Evolutionary conservation across 495 filamentous ascomycete species (phyloP), one percentile per base, ranked within the genome.

Genomic region (Filosporella fistucella): DNA sequence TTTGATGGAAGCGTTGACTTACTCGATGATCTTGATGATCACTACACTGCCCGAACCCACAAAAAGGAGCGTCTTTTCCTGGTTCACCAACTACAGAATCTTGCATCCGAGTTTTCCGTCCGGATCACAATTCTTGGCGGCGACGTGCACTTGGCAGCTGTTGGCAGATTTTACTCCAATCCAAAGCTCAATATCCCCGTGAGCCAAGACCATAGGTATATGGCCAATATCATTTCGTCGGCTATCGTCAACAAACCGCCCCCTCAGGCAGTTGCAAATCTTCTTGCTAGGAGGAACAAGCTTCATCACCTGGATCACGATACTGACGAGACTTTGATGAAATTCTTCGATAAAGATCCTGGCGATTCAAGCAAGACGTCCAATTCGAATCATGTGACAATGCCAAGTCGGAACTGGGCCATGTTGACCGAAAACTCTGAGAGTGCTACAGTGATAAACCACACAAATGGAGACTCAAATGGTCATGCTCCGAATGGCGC

Each of bases 221-320:
- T 88, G 67, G 75, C 78, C 48, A 89, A 89, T 57, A 69, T 90
- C 48, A 73, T 90, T 59, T 84, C 79, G 47, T 81, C 75, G 23
- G 86, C 86, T 36, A 94, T 97, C 62, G 91, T 90, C 52, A 96
- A 96, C 70, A 93, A 95, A 68, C 91, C 91, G 7, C 91, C 91
- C 1, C 89, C 91, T 14, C 61, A 65, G 54, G 84, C 89, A 1
- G 86, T 97, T n/a, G 89, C 90, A 28, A 91, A 95, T 56, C 72
- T 97, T 8, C 71, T 97, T 13, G 86, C 89, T 2, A 69, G 81
- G 36, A 69, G 89, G 35, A 96, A 97, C 70, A 95, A 91, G 67
- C 85, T 96, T 48, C 91, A 96, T 60, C 89, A 91, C 59, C 70
- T 96, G n/a, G 85, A 93, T 62, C 57, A 72, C 35, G 72, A 88